phyloP scores from a whole-genome alignment of 257 asterid genomes.

The Capsicum rhomboideum region DNA sequence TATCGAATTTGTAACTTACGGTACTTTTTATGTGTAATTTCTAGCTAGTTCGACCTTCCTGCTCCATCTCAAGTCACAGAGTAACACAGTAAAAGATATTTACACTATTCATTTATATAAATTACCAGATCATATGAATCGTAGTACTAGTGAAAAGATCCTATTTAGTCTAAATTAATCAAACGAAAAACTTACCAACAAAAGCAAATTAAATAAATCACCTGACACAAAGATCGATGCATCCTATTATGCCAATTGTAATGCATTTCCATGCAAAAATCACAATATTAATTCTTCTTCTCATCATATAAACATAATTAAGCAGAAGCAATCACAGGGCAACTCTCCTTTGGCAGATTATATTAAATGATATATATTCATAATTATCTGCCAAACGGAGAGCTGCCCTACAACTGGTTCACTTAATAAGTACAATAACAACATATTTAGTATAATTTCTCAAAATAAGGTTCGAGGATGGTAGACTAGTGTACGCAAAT shows the following conservation, averaged over 20 bases:
- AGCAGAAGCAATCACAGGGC: slow-evolving; percentile 18
- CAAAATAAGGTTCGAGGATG: neutral
- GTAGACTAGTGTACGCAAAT: neutral
- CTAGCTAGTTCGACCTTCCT: neutral
- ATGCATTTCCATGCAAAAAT: neutral
- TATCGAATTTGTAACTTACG: too few relatives aligned
- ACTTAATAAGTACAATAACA: neutral
- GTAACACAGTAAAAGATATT: too few relatives aligned
- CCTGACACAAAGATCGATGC: neutral
- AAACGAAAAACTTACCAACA: neutral
- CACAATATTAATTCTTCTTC: neutral
- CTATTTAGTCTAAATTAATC: neutral
- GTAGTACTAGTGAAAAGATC: neutral
- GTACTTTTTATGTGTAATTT: neutral
- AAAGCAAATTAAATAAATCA: neutral
- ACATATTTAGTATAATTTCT: neutral
- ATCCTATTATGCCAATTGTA: neutral
- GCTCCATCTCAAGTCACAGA: neutral
- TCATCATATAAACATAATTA: neutral
- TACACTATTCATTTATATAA: neutral
- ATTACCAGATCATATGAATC: neutral
- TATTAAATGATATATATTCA: neutral
- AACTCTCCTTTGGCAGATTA: slow-evolving; percentile 25
- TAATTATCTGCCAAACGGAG: slow-evolving; percentile 3
- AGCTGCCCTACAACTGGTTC: slow-evolving; percentile 8